Conservation (phyloP, 768 basidiomycete genomes). For the Trametes coccinea region DNA sequence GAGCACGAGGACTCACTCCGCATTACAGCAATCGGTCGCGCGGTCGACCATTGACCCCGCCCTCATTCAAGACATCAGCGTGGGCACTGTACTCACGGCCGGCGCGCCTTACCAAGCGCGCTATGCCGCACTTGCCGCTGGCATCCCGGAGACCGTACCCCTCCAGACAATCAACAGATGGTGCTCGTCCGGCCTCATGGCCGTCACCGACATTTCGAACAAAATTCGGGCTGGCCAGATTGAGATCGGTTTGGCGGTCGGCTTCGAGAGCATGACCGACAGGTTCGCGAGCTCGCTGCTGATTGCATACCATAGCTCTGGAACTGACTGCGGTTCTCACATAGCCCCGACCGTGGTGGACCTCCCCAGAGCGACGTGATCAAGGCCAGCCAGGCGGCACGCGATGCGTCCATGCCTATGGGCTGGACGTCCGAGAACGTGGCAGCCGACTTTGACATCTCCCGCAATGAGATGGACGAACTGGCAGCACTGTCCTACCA, state of each 20-base stretch:
- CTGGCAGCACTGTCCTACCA: slow-evolving; percentile 77
- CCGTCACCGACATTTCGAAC: slow-evolving; percentile 73
- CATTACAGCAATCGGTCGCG: slow-evolving; percentile 54
- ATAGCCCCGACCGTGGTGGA: slow-evolving; percentile 64
- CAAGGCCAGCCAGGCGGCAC: slow-evolving; percentile 52
- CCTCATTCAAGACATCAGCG: slow-evolving; percentile 73
- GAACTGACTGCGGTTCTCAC: slow-evolving; percentile 25
- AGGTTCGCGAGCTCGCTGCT: slow-evolving; percentile 45
- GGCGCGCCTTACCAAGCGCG: slow-evolving; percentile 71
- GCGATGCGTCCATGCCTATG: slow-evolving; percentile 72
- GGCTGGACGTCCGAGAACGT: slow-evolving; percentile 92
- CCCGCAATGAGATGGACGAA: slow-evolving; percentile 74
- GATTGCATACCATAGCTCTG: slow-evolving; percentile 22
- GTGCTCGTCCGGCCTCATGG: slow-evolving; percentile 87
- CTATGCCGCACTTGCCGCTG: slow-evolving; percentile 74
- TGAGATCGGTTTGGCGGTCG: slow-evolving; percentile 75
- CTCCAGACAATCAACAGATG: slow-evolving; percentile 77
- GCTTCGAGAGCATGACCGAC: slow-evolving; percentile 85
- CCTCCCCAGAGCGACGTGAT: slow-evolving; percentile 64
- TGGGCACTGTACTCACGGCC: slow-evolving; percentile 73
- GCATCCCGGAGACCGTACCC: slow-evolving; percentile 76
- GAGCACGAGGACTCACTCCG: slow-evolving; percentile 6
- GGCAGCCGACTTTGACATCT: slow-evolving; percentile 68
- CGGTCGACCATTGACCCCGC: slow-evolving; percentile 61
- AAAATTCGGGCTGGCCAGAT: slow-evolving; percentile 78